Evolutionary conservation across 352 stramenopile genomes (phyloP), one percentile per base, ranked within the genome.

Genomic region (Globisporangium okanoganense): DNA sequence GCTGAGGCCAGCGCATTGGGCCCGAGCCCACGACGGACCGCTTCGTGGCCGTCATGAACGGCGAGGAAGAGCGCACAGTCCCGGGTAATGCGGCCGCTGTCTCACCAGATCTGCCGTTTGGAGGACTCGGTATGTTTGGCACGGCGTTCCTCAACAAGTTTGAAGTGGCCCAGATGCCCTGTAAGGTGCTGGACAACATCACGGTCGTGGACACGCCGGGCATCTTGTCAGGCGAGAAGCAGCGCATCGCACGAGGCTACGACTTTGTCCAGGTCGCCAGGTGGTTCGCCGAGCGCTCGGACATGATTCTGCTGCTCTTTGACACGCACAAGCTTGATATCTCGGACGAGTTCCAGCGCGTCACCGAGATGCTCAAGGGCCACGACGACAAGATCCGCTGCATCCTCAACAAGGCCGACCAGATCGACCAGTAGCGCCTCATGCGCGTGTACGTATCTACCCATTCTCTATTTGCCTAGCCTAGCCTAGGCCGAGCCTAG

Each of bases 241-340:
- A 99, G 69, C 79, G 96, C 50, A 94, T 98, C 31, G 90, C 96
- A 45, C 89, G 97, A 55, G 93, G 93, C 14, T 99, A 99, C 78
- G 96, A 99, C 79, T 99, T 99, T 69, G 85, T 87, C 8, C 75
- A 95, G 43, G 88, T 97, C 7, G 76, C 91, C 25, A 78, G 84
- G 56, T 97, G 89, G 89, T 98, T 99, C 70, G 96, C 94, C 8
- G 95, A 98, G 79, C 92, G 96, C 33, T 97, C 95, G 18, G 97
- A 99, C 72, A 88, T 98, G 53, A 99, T 99, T 67, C 77, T 99
- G 58, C 76, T 99, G 9, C 81, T 99, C n/a, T 99, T 99, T 76
- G 97, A 99, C 80, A 96, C 97, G 20, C 96, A 99, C 79, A 99
- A 99, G 75, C 80, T 99, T 24, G 97, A 99, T 76, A 99, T 99